Base-by-base conservation (phyloP, 2,329 filamentous ascomycete genomes). In the Lasiodiplodia hormozganensis region DNA sequence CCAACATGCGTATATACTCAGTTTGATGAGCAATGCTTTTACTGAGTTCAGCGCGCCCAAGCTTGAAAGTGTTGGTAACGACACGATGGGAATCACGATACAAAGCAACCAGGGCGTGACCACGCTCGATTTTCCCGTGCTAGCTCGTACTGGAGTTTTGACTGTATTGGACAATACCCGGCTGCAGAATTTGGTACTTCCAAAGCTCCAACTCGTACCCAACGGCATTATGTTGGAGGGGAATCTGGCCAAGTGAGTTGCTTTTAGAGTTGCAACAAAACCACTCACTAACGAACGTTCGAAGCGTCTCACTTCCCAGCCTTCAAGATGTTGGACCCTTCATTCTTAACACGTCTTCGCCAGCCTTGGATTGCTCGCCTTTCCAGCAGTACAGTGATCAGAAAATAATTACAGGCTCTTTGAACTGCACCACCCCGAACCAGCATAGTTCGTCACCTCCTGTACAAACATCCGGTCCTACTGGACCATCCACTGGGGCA, bases 31-130 rank as follows among this genome's bases (percentile, higher is more conserved):
- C 23, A 62, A 51, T 18, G 18, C 28, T 2, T 62, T 62, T n/a
- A 10, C 25, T 4, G n/a, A 16, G 8, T 34, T 36, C 7, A 34
- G 14, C 40, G 40, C 40, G 3, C 58, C 58, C 6, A 34, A 49
- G 16, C 58, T 62, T 2, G 18, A 16, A 25, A 51, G 43, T 16
- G 58, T 62, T 16, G 58, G 40, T 16, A 62, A 62, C 43, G 58
- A n/a, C n/a, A 31, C 25, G 1, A 4, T 18, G 18, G 58, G 58
- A 12, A 36, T 62, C 4, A 25, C 49, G 3, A 8, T 62, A 21
- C 23, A 49, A 8, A 11, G 34, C 40, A 62, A 36, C 8, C 58
- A 21, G n/a, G 58, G 40, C 25, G 28, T 62, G 7, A 34, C 25
- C 25, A 18, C 36, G 14, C 2, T 62, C 28, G 25, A 51, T 3